Conservation (phyloP, 352 stramenopile genomes). For the Phytophthora ohioensis region DNA sequence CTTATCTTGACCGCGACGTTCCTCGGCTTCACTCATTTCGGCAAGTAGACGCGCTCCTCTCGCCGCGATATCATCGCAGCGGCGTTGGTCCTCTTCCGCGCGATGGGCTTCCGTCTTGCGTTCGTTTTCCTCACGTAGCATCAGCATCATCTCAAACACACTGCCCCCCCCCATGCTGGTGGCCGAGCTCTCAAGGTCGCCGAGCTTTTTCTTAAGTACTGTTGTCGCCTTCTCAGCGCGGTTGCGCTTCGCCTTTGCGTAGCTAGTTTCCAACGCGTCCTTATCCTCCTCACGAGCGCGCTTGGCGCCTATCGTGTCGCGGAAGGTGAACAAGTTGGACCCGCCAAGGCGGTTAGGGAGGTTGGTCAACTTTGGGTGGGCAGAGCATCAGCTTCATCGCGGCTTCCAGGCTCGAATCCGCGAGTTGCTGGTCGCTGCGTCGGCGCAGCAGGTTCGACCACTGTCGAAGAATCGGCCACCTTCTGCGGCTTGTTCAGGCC, state of each 20-base stretch:
- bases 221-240: background rate
- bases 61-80: background rate
- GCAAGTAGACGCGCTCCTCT: background rate
- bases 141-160: conserved; percentile 10
- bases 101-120: background rate
- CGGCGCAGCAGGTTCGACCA: background rate
- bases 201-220: background rate
- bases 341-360: background rate
- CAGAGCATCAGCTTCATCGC: too few relatives aligned
- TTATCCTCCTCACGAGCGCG: background rate
- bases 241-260: background rate
- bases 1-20: conserved; percentile 13
- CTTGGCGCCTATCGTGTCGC: background rate
- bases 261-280: background rate
- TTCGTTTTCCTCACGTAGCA: conserved; percentile 15
- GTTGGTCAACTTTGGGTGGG: too few relatives aligned
- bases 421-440: too few relatives aligned
- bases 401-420: too few relatives aligned
- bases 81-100: conserved; percentile 9
- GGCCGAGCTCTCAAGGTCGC: background rate
- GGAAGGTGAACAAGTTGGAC: background rate
- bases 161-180: background rate
- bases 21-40: conserved; percentile 5
- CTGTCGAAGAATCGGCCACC: background rate
- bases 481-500: background rate